Base-by-base conservation (phyloP, 148 eudicot genomes). In the Camellia granthamiana region DNA sequence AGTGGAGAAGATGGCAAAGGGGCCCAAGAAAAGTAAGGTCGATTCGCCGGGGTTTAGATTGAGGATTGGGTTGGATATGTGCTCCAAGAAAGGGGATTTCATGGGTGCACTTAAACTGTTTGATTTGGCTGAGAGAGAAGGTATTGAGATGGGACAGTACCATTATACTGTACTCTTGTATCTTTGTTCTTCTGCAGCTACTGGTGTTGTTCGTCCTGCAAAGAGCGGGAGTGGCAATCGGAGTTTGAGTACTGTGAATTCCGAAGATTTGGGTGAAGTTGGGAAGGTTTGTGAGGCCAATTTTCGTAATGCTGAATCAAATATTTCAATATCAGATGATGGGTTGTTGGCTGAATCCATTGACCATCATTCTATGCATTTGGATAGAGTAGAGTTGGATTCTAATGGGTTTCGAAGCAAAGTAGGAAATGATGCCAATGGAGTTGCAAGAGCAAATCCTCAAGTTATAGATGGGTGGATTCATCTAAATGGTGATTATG, bases 131-230 rank as follows among this genome's bases (percentile, higher is more conserved):
- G 76, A 76, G 70, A 86, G 78, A 78, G 81, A 86, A 56, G 90
- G 87, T 47, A 67, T 91, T 9, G 79, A 70, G 69, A 41, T 94
- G 81, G 91, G 89, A 19, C 93, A 90, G 79, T 89, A 90, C 67
- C 97, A 90, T 81, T 94, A 91, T 88, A 85, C 92, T 80, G 91
- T 90, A 61, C 83, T 92, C 56, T 73, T 92, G 79, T 94, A 94
- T 89, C 85, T 94, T 73, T 94, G 98, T 84, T 91, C 98, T 80
- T 92, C 97, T 83, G 98, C 98, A 46, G 95, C 98, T 81, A 83
- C 88, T 73, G 98, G 95, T 60, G 84, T 88, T 80, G 83, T 94
- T 78, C 84, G 77, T 77, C 93, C 92, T 0, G 97, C 98, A 10
- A 94, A 91, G 77, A 94, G 97, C 78, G 97, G 98, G 68, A 87